Base-by-base conservation (phyloP, 345 rosid species). In the Populus pruinosa region DNA sequence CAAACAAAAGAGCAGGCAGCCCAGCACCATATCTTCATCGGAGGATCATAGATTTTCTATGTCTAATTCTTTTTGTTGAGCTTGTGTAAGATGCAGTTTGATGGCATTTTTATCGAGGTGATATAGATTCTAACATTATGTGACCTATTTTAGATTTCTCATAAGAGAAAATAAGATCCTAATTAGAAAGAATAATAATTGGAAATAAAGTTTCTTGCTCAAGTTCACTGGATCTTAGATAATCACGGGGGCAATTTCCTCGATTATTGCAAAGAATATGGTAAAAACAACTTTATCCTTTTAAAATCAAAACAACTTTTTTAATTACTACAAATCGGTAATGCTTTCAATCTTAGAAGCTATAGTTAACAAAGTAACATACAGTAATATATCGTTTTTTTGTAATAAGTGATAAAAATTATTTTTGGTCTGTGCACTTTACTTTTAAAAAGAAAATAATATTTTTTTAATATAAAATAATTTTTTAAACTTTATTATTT, bases 361-460 rank as follows among this genome's bases (percentile, higher is more conserved):
- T 41, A 20, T 55, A 55, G 20, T 7, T 6, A 55, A 20, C 63
- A n/a, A 56, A 56, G 11, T 55, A 10, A 9, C n/a, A n/a, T n/a
- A n/a, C 1, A 21, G 23, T 9, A 21, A 8, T 21, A 7, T 55
- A 33, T 33, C 4, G 5, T 33, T 33, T 33, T 33, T 33, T 0
- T 0, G n/a, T n/a, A 33, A 33, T 33, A 33, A 4, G 36, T 4
- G 5, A 33, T 33, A 4, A 33, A 33, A 33, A 33, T 33, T 33
- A 33, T 4, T 33, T 33, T 4, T 33, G 5, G 0, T 33, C 0
- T 4, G 4, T 0, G 5, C 4, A 33, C 0, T 33, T 33, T 33
- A 33, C 0, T 33, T 33, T 4, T 0, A 33, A 33, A 33, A 0
- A 33, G 0, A 33, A 33, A 33, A 4, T 33, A 4, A 0, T 33